phyloP scores from a whole-genome alignment of 345 rosid species.

The Luvunga scandens region DNA sequence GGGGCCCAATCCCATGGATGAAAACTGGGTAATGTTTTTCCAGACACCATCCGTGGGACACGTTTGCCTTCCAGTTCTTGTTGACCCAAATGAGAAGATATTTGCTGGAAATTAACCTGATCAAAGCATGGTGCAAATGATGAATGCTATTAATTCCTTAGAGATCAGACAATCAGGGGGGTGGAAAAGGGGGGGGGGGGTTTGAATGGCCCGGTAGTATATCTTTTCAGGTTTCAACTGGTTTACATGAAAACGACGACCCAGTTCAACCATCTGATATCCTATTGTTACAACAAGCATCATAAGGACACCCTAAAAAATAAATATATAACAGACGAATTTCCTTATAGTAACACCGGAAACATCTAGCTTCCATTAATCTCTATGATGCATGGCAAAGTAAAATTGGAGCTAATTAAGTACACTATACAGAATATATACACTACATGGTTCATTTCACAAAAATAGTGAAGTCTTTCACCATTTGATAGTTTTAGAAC shows the following conservation, averaged over 20 bases:
- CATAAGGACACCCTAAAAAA: neutral
- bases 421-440: neutral
- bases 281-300: neutral
- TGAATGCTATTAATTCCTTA: neutral
- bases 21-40: slow-evolving; percentile 96
- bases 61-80: slow-evolving; percentile 98
- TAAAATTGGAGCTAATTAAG: neutral
- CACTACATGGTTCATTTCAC: too few relatives aligned
- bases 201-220: neutral
- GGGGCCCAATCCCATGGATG: slow-evolving; percentile 98
- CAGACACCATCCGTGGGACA: slow-evolving; percentile 98
- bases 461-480: too few relatives aligned
- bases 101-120: slow-evolving; percentile 99
- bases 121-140: slow-evolving; percentile 23
- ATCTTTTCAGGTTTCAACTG: neutral
- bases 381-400: neutral
- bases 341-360: neutral
- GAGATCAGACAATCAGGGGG: neutral
- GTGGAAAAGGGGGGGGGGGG: neutral
- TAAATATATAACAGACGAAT: too few relatives aligned
- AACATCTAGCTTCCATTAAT: neutral
- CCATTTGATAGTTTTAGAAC: neutral
- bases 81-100: slow-evolving; percentile 93
- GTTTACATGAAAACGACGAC: neutral
- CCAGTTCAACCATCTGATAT: neutral